Conservation (phyloP, 2,329 filamentous ascomycete species). For the Geosmithia morbida region DNA sequence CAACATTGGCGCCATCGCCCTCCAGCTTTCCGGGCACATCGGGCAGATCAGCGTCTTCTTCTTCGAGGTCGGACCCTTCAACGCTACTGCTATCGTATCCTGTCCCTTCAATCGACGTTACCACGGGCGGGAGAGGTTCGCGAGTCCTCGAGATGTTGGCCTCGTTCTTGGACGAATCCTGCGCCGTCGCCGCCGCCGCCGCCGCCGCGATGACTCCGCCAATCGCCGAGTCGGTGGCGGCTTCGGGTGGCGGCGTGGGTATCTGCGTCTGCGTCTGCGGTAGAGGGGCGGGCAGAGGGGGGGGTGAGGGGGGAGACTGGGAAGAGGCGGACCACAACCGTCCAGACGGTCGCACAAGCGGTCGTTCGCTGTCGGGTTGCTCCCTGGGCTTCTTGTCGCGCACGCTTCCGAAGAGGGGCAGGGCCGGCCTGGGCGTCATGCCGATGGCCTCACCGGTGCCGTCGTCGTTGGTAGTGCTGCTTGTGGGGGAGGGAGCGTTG, state of each 20-base stretch:
- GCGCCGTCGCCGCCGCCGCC: conserved; percentile 10
- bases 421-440: conserved; percentile 60
- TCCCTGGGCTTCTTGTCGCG: conserved; percentile 44
- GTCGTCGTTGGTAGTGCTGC: conserved; percentile 35
- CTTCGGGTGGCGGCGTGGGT: background rate
- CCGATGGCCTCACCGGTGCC: conserved; percentile 43
- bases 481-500: conserved; percentile 31
- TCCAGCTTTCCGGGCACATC: background rate
- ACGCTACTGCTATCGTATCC: conserved; percentile 47
- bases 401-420: conserved; percentile 65
- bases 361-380: conserved; percentile 30
- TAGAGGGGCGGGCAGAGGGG: conserved; percentile 1
- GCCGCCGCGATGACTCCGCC: conserved; percentile 19
- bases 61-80: conserved; percentile 14
- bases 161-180: conserved; percentile 37
- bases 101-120: conserved; percentile 52
- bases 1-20: background rate
- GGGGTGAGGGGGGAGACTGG: conserved; percentile 7
- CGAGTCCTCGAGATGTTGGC: conserved; percentile 42
- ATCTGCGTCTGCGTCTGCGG: no score
- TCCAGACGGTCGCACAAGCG: conserved; percentile 39
- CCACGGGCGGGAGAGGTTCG: conserved; percentile 56
- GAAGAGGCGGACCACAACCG: conserved; percentile 11
- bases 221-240: conserved; percentile 45
- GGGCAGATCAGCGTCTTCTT: conserved; percentile 3